These are phyloP conservation scores for Trichoderma cornu-damae DNA, from an alignment of 2,329 filamentous ascomycete species.

Conservation along the genomic window DNA sequence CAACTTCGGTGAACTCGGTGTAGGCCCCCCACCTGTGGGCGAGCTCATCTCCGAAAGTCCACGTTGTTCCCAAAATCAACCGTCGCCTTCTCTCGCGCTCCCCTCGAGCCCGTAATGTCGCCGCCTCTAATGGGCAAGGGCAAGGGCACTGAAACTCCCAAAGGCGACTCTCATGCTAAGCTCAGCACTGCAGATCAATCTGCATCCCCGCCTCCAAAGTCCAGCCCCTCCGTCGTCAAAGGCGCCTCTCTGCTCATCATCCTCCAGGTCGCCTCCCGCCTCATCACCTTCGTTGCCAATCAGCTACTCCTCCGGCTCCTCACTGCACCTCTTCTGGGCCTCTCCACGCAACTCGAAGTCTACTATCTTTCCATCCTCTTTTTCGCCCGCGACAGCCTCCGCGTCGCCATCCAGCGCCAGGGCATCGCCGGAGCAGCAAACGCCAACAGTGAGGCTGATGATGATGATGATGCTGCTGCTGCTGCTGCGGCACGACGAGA, in stretches of 20 bases:
- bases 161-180: background rate
- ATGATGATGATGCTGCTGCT: slow-evolving; percentile 15
- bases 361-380: slow-evolving; percentile 92
- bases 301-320: slow-evolving; percentile 84
- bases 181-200: background rate
- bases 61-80: background rate
- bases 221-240: slow-evolving; percentile 44
- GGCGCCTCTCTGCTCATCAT: slow-evolving; percentile 82
- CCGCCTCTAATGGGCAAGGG: background rate
- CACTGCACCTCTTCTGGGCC: slow-evolving; percentile 76
- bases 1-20: background rate
- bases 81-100: background rate
- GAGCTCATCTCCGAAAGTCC: background rate
- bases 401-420: slow-evolving; percentile 85
- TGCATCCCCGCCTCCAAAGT: background rate
- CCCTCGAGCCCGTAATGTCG: slow-evolving; percentile 6
- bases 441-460: slow-evolving; percentile 13
- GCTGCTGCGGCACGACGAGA: slow-evolving; percentile 29
- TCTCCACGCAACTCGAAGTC: slow-evolving; percentile 85
- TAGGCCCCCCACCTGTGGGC: background rate
- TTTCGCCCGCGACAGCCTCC: slow-evolving; percentile 85
- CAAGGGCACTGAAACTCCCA: background rate
- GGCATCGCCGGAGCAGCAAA: slow-evolving; percentile 20
- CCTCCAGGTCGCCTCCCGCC: slow-evolving; percentile 81
- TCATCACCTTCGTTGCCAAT: slow-evolving; percentile 85